A percentile compares a stretch with the other conserved stretches of the same genome.
Conservation (phyloP, 805 yeast genomes). For the Lipomyces lipofer region DNA sequence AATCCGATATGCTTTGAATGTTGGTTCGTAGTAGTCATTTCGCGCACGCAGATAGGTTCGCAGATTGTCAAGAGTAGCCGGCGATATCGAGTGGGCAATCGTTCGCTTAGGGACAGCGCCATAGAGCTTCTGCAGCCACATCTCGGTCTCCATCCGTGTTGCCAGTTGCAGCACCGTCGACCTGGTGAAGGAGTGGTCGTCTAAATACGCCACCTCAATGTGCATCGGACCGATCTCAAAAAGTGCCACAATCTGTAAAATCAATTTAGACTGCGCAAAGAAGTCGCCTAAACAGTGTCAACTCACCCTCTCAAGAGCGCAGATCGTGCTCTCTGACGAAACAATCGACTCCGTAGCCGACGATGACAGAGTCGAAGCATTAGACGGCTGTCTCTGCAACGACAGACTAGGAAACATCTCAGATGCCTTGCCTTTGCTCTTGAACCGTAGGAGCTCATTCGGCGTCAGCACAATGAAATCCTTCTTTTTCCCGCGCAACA, state of each 20-base stretch:
- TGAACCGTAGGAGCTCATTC: conserved; percentile 30
- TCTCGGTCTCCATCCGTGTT: conserved; percentile 23
- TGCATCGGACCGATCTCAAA: conserved; percentile 16
- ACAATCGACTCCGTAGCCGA: conserved; percentile 2
- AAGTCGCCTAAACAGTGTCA: neutral
- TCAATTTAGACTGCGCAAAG: neutral
- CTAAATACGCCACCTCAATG: conserved; percentile 21
- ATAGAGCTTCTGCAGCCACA: conserved; percentile 16
- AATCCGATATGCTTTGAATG: conserved; percentile 22
- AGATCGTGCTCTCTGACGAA: conserved; percentile 11
- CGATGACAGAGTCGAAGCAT: conserved; percentile 10
- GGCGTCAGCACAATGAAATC: conserved; percentile 32
- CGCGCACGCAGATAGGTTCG: conserved; percentile 19
- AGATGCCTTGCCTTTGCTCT: conserved; percentile 24
- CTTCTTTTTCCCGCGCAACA: conserved; percentile 31
- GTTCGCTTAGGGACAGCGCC: conserved; percentile 14
- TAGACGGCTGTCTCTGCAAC: conserved; percentile 12
- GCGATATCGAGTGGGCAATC: conserved; percentile 9
- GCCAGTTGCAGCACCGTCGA: conserved; percentile 24
- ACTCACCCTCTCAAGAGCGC: conserved; percentile 21
- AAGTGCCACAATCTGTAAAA: conserved; percentile 21
- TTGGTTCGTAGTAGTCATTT: conserved; percentile 18
- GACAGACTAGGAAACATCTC: conserved; percentile 26
- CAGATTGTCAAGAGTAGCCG: conserved; percentile 4
- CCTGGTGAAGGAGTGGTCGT: conserved; percentile 9